Percentiles rank a stretch among this genome's conserved stretches.
phyloP scores from a whole-genome alignment of 2,329 filamentous ascomycete species.

The Peltaster fructicola region DNA sequence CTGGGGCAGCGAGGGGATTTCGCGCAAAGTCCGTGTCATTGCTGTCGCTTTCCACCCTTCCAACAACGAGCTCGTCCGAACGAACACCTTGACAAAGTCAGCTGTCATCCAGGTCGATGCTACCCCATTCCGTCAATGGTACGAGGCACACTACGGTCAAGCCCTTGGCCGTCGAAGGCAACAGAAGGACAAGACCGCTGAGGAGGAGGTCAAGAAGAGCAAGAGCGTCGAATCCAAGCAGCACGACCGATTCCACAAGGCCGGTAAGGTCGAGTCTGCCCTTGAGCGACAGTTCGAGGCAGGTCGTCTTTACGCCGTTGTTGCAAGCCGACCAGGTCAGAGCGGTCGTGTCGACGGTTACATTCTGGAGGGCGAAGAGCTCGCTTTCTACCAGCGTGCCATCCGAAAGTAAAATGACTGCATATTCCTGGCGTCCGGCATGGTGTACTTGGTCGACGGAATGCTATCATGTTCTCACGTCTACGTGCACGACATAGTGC shows the following conservation, averaged over 20 bases:
- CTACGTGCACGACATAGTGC: too few relatives aligned
- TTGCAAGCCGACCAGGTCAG: constrained; percentile 89
- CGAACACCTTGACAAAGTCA: constrained; percentile 98
- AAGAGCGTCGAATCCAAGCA: constrained; percentile 96
- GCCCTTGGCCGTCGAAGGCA: constrained; percentile 71
- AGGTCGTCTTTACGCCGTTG: constrained; percentile 85
- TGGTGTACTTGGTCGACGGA: too few relatives aligned
- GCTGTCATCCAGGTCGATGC: constrained; percentile 98
- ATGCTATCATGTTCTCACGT: too few relatives aligned
- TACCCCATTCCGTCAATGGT: constrained; percentile 98
- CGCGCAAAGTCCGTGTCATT: constrained; percentile 99
- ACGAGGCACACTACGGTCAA: constrained; percentile 98
- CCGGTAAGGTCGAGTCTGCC: constrained; percentile 81
- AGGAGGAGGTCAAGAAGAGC: constrained; percentile 74
- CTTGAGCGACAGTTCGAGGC: constrained; percentile 99
- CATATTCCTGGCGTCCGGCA: constrained; percentile 1
- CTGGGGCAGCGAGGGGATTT: constrained; percentile 94
- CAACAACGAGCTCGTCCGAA: constrained; percentile 99
- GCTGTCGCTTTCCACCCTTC: constrained; percentile 97
- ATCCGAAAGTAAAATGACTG: constrained; percentile 99
- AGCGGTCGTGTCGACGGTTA: constrained; percentile 93
- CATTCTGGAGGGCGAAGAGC: constrained; percentile 97
- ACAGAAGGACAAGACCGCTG: constrained; percentile 42
- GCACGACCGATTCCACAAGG: constrained; percentile 60
- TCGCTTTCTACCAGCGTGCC: constrained; percentile 99